These are phyloP conservation scores for Stipa capillata DNA, from an alignment of 176 grass and related monocot genomes.

Conservation along the genomic window DNA sequence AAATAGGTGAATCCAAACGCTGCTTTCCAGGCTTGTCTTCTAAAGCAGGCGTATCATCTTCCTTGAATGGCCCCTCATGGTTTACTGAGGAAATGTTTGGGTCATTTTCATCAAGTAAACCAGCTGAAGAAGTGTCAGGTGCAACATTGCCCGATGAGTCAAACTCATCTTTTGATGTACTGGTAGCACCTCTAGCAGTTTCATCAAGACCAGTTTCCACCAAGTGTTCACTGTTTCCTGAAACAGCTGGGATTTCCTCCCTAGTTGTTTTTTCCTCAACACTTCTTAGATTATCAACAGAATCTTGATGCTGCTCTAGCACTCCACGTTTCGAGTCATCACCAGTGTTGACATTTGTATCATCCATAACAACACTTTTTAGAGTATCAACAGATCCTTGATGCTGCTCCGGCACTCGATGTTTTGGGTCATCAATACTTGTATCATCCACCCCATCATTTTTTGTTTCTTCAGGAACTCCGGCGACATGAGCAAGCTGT, in stretches of 20 bases:
- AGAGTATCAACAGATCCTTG: conserved; percentile 8
- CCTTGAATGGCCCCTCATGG: conserved; percentile 22
- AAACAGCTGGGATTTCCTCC: conserved; percentile 15
- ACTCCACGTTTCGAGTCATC: conserved; percentile 14
- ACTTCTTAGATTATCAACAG: conserved; percentile 7
- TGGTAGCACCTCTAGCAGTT: not conserved
- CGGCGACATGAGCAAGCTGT: conserved; percentile 23
- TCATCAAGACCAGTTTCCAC: conserved; percentile 6
- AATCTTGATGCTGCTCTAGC: conserved; percentile 28
- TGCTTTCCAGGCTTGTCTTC: conserved; percentile 22
- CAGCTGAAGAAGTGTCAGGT: not conserved
- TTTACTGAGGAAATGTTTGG: conserved; percentile 2
- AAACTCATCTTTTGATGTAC: conserved; percentile 21
- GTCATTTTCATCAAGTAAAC: conserved; percentile 6
- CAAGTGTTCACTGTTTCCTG: conserved; percentile 3
- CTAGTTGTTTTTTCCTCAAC: conserved; percentile 4
- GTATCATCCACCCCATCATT: conserved; percentile 11
- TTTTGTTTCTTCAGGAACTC: conserved; percentile 33
- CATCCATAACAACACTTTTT: conserved; percentile 12
- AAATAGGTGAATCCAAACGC: not conserved
- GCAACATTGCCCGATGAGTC: not conserved
- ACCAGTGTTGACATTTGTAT: conserved; percentile 15
- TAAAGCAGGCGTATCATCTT: conserved; percentile 5
- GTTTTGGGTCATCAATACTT: conserved; percentile 15
- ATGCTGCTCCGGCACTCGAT: not conserved